A percentile compares a stretch with the other conserved stretches of the same genome.
Evolutionary conservation across 148 eudicot species (phyloP).

Genomic region (Cornus controversa): DNA sequence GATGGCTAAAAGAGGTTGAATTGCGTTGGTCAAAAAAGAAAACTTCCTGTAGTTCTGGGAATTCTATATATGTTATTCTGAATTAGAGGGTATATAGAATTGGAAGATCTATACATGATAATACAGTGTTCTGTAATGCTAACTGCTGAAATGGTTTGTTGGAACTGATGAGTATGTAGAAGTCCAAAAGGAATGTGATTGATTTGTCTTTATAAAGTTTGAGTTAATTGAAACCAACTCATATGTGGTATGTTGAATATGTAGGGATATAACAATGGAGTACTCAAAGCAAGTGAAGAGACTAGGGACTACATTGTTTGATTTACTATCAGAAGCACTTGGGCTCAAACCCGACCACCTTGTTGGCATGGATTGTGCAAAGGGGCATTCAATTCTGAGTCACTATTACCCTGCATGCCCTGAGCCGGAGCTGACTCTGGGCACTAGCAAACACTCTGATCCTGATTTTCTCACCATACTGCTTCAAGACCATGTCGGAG

Average conservation of each 20-base stretch:
- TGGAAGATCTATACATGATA: too few relatives aligned
- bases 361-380: constrained; percentile 6
- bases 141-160: too few relatives aligned
- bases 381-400: constrained; percentile 3
- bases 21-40: too few relatives aligned
- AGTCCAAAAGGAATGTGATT: too few relatives aligned
- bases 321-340: constrained; percentile 9
- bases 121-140: too few relatives aligned
- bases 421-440: constrained; percentile 34
- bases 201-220: too few relatives aligned
- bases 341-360: constrained; percentile 8
- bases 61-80: too few relatives aligned
- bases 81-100: too few relatives aligned
- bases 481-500: constrained; percentile 35
- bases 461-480: constrained; percentile 28
- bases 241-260: neutral
- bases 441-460: constrained; percentile 32
- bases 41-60: too few relatives aligned
- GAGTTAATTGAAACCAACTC: too few relatives aligned
- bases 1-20: too few relatives aligned
- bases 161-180: too few relatives aligned
- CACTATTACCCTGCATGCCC: constrained; percentile 52
- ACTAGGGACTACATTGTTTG: neutral
- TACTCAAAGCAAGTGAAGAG: neutral
- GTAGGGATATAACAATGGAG: constrained; percentile 5